Conservation (phyloP, 495 filamentous ascomycete genomes). For the Aspergillus nidulans region DNA sequence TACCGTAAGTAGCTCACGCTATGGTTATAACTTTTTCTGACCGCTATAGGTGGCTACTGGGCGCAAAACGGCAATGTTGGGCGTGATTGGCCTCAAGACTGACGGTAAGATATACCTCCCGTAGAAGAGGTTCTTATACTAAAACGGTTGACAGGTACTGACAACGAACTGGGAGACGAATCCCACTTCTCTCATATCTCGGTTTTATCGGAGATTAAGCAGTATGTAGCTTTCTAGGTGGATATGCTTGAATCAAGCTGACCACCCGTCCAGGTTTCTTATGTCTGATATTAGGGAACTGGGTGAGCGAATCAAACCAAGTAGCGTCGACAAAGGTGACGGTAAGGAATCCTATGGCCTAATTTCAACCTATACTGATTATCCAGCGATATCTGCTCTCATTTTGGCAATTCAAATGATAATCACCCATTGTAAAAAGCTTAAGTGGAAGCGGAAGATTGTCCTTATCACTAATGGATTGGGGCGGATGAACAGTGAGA, state of each 20-base stretch:
- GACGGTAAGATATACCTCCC: constrained; percentile 45
- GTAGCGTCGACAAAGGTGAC: constrained; percentile 69
- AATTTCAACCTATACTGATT: not conserved
- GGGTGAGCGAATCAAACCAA: constrained; percentile 58
- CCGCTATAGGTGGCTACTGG: constrained; percentile 65
- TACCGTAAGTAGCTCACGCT: constrained; percentile 49
- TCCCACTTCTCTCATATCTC: constrained; percentile 74
- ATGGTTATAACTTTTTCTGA: not conserved
- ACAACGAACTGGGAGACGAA: constrained; percentile 58
- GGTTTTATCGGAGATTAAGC: constrained; percentile 64
- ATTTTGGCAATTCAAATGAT: constrained; percentile 88
- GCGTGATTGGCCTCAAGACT: constrained; percentile 79
- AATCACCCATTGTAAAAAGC: constrained; percentile 68
- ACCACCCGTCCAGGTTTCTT: constrained; percentile 47
- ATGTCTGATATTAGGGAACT: constrained; percentile 65
- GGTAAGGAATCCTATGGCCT: constrained; percentile 32
- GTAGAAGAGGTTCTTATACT: not conserved
- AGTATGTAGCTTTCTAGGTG: constrained; percentile 37
- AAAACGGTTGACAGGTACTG: constrained; percentile 49
- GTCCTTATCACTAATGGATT: constrained; percentile 79
- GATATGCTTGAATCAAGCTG: not conserved
- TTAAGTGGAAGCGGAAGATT: constrained; percentile 84
- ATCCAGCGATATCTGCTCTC: constrained; percentile 70
- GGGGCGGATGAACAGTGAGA: constrained; percentile 61
- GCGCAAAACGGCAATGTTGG: constrained; percentile 74